These are phyloP conservation scores for Phoma sp. DNA, from an alignment of 2,329 filamentous ascomycete species.

Conservation along the genomic window DNA sequence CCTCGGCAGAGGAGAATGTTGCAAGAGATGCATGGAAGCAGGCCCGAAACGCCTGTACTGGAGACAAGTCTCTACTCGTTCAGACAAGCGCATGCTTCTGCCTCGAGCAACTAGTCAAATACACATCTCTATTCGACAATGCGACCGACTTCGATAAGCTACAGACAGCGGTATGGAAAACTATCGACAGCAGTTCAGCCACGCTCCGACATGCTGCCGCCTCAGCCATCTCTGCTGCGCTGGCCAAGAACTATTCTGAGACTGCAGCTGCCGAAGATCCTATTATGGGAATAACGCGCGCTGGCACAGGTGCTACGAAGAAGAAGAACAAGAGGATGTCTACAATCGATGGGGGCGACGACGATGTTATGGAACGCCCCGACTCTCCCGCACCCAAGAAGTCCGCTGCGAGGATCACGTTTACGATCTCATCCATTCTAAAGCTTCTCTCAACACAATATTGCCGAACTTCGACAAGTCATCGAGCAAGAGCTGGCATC, in stretches of 20 bases:
- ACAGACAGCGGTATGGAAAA: conserved; percentile 82
- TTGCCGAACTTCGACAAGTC: conserved; percentile 77
- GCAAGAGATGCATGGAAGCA: conserved; percentile 96
- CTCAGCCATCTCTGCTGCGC: conserved; percentile 80
- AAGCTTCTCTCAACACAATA: conserved; percentile 83
- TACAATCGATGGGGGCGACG: conserved; percentile 72
- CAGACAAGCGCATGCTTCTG: conserved; percentile 81
- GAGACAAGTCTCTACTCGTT: conserved; percentile 84
- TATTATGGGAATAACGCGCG: conserved; percentile 54
- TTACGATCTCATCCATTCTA: conserved; percentile 80
- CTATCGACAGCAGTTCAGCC: conserved; percentile 78
- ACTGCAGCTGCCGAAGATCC: conserved; percentile 52
- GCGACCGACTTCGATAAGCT: conserved; percentile 89
- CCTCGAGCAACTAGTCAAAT: conserved; percentile 73
- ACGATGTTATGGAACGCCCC: conserved; percentile 71
- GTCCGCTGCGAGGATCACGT: conserved; percentile 70
- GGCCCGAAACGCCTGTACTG: conserved; percentile 74
- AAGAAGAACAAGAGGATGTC: conserved; percentile 78
- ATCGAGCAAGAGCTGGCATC: conserved; percentile 81
- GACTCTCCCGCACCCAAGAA: conserved; percentile 80
- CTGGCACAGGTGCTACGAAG: conserved; percentile 57
- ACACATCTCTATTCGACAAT: conserved; percentile 85
- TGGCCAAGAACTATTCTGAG: conserved; percentile 82
- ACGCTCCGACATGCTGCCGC: conserved; percentile 85
- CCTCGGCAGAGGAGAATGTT: conserved; percentile 81